Evolutionary conservation across 1,284 basidiomycete genomes (phyloP).

Genomic region (Fistulinella cinereoalba): DNA sequence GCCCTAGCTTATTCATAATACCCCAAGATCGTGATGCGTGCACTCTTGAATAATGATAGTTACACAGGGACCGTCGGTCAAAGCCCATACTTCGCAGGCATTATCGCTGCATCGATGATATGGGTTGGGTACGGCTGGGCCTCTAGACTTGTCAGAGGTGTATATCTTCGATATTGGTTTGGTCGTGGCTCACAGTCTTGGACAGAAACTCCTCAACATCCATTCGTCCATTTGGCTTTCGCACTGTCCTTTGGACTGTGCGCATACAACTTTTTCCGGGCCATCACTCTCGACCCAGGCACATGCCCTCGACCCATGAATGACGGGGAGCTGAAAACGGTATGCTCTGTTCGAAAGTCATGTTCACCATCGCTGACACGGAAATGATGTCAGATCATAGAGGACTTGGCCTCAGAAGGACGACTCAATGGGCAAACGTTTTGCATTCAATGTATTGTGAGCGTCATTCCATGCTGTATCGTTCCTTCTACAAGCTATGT

Average conservation of each 20-base stretch:
- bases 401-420: conserved; percentile 85
- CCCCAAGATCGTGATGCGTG: conserved; percentile 72
- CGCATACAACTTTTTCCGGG: conserved; percentile 86
- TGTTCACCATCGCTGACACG: conserved; percentile 1
- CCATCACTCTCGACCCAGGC: conserved; percentile 89
- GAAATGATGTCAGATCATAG: conserved; percentile 63
- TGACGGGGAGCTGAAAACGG: conserved; percentile 81
- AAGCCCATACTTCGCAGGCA: conserved; percentile 89
- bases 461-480: conserved; percentile 14
- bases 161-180: background rate
- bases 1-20: conserved; percentile 1
- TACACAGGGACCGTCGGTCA: conserved; percentile 76
- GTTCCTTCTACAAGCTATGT: background rate
- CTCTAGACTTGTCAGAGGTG: conserved; percentile 69
- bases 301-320: conserved; percentile 77
- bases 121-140: conserved; percentile 89
- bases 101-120: conserved; percentile 82
- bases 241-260: conserved; percentile 72
- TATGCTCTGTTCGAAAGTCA: conserved; percentile 35
- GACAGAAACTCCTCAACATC: conserved; percentile 70
- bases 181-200: conserved; percentile 1
- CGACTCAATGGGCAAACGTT: conserved; percentile 93
- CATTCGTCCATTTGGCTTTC: conserved; percentile 75
- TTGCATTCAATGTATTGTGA: conserved; percentile 90
- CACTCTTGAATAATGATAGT: conserved; percentile 72